Conservation (phyloP, 805 yeast species). For the Lachancea nothofagi region DNA sequence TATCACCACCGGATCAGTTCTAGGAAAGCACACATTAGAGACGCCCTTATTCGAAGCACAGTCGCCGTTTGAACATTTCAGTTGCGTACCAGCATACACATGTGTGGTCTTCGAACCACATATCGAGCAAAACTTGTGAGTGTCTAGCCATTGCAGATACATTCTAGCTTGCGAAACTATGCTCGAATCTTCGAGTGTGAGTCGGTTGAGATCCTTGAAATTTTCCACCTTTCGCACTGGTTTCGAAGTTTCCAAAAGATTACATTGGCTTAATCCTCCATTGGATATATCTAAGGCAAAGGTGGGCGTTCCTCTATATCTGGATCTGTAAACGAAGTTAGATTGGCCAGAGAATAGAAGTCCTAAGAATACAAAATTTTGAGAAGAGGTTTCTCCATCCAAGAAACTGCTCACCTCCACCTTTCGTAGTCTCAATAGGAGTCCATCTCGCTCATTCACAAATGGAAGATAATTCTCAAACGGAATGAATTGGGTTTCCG, state of each 20-base stretch:
- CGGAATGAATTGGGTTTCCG: conserved; percentile 39
- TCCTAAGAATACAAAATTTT: conserved; percentile 25
- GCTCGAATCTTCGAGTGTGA: conserved; percentile 46
- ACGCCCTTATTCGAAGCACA: conserved; percentile 34
- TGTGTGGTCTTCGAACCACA: conserved; percentile 68
- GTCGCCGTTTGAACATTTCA: conserved; percentile 40
- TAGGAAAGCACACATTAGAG: conserved; percentile 80
- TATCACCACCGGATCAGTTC: conserved; percentile 87
- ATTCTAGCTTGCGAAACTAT: conserved; percentile 76
- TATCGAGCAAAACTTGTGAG: conserved; percentile 76
- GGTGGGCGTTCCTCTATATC: conserved; percentile 55
- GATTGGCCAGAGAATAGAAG: conserved; percentile 10
- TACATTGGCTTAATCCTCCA: not conserved
- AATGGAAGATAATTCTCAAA: conserved; percentile 22
- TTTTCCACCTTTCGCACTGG: conserved; percentile 7
- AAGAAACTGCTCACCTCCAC: conserved; percentile 8
- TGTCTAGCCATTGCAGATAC: conserved; percentile 77
- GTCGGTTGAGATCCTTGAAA: conserved; percentile 9
- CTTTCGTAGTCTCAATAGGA: conserved; percentile 10
- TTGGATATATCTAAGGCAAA: conserved; percentile 53
- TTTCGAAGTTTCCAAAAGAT: conserved; percentile 1
- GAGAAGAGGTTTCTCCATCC: conserved; percentile 8
- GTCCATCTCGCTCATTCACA: conserved; percentile 5
- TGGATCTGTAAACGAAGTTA: conserved; percentile 36
- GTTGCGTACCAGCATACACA: conserved; percentile 62